Percentiles rank a stretch among this genome's conserved stretches.
phyloP scores from a whole-genome alignment of 768 basidiomycete genomes.

The Termitomyces sp. region DNA sequence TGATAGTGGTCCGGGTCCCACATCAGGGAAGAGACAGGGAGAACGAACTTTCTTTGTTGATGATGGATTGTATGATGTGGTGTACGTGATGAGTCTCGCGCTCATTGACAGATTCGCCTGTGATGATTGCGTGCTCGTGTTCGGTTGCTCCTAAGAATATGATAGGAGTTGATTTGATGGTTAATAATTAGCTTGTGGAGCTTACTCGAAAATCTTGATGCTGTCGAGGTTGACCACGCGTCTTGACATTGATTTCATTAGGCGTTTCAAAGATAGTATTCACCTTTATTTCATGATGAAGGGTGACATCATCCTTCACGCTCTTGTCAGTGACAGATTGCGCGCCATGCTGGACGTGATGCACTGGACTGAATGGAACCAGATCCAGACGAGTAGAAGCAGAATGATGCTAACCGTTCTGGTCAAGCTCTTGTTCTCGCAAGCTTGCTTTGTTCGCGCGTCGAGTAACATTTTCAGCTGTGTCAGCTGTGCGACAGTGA shows the following conservation, averaged over 20 bases:
- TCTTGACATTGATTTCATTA: background rate
- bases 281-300: background rate
- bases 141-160: background rate
- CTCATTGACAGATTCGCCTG: constrained; percentile 25
- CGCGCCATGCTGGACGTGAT: background rate
- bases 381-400: background rate
- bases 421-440: background rate
- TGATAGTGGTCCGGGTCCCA: background rate
- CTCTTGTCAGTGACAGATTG: background rate
- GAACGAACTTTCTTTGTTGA: constrained; percentile 30
- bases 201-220: background rate
- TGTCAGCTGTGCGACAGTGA: background rate
- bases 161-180: background rate
- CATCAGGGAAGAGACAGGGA: background rate
- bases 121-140: constrained; percentile 21
- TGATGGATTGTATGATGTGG: constrained; percentile 31
- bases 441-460: no score
- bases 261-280: background rate
- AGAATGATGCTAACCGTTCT: background rate
- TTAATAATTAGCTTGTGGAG: background rate
- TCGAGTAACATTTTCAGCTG: background rate
- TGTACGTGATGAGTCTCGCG: constrained; percentile 29
- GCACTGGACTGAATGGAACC: background rate
- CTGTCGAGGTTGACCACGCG: background rate
- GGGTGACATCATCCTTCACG: background rate